A percentile compares a stretch with the other conserved stretches of the same genome.
These are phyloP conservation scores for Ascosphaera apis DNA, from an alignment of 2,329 filamentous ascomycete species.

Conservation along the genomic window DNA sequence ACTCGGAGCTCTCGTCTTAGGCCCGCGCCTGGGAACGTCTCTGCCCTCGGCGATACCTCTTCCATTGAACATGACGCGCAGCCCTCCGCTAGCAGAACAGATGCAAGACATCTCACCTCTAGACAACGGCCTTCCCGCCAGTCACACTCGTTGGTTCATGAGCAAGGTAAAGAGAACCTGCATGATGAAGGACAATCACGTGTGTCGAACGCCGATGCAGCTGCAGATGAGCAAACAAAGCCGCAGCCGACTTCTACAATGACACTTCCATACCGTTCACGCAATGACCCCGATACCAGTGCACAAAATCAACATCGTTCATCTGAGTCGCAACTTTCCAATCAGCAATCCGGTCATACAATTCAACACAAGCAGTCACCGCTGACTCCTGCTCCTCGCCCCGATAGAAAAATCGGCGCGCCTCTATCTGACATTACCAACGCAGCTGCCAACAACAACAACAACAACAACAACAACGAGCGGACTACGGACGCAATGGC, in stretches of 20 bases:
- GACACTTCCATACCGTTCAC: background rate
- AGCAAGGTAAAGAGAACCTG: background rate
- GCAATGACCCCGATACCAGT: background rate
- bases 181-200: background rate
- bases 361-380: too few relatives aligned
- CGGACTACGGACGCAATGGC: conserved; percentile 27
- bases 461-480: conserved; percentile 3
- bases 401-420: background rate
- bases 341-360: too few relatives aligned
- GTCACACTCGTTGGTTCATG: background rate
- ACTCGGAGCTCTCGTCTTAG: background rate
- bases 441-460: conserved; percentile 36
- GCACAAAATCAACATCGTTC: background rate
- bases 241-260: background rate
- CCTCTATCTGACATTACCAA: conserved; percentile 48
- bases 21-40: background rate
- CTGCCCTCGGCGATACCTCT: background rate
- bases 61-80: background rate
- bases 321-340: background rate
- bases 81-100: background rate
- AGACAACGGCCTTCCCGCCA: background rate
- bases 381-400: too few relatives aligned
- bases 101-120: background rate
- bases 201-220: background rate
- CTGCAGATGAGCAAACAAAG: background rate